Percentiles rank a stretch among this genome's conserved stretches.
Evolutionary conservation across 2,329 filamentous ascomycete species (phyloP).

Genomic region (Huntiella decipiens): DNA sequence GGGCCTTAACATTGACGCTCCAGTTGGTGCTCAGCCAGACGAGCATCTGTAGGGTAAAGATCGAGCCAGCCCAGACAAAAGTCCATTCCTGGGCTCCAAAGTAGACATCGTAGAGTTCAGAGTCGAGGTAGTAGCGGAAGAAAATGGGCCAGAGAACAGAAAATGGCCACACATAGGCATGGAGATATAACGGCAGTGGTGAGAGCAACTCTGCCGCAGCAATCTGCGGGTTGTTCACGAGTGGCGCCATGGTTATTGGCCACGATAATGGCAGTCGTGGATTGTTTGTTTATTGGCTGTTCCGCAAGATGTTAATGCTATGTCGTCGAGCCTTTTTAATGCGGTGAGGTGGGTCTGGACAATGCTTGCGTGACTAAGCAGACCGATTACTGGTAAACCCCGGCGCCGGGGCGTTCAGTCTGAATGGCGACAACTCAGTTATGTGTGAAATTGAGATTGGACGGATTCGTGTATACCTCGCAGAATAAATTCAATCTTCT

Average conservation of each 20-base stretch:
- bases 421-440: too few species aligned
- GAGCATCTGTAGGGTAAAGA: slow-evolving; percentile 73
- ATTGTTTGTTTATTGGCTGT: not conserved
- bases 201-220: slow-evolving; percentile 73
- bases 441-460: too few species aligned
- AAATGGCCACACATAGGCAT: slow-evolving; percentile 88
- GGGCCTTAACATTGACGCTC: slow-evolving; percentile 71
- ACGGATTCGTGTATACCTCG: too few species aligned
- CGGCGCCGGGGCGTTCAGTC: too few species aligned
- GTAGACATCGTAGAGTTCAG: slow-evolving; percentile 72
- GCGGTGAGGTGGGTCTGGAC: too few species aligned
- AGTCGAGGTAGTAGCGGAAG: slow-evolving; percentile 66
- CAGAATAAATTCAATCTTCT: too few species aligned
- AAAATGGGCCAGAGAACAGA: slow-evolving; percentile 82
- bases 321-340: too few species aligned
- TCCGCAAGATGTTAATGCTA: too few species aligned
- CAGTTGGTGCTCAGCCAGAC: slow-evolving; percentile 94
- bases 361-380: too few species aligned
- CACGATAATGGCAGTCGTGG: not conserved
- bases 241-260: slow-evolving; percentile 40
- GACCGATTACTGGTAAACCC: too few species aligned
- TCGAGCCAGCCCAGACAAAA: slow-evolving; percentile 78
- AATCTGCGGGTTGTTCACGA: slow-evolving; percentile 87
- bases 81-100: slow-evolving; percentile 96
- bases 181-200: slow-evolving; percentile 60